Conservation (phyloP, 2,329 filamentous ascomycete genomes). For the Penicillium sp. region DNA sequence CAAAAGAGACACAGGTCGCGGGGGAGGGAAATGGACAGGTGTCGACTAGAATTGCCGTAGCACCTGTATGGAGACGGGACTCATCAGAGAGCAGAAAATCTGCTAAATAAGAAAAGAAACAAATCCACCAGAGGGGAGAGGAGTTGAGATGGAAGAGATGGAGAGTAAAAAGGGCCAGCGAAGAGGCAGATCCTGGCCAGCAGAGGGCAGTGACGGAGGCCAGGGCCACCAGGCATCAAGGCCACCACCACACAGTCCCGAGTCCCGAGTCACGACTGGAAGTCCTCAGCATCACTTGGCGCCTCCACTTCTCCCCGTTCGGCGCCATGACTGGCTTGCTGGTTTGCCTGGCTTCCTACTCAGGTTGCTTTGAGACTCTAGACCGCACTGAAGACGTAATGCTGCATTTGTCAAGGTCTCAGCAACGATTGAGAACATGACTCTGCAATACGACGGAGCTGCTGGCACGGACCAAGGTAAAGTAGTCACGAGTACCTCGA, state of each 20-base stretch:
- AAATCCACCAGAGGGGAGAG: too few relatives aligned
- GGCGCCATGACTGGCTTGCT: too few relatives aligned
- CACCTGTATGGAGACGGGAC: constrained; percentile 34
- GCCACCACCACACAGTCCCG: neutral
- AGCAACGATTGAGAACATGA: too few relatives aligned
- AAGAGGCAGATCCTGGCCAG: constrained; percentile 7
- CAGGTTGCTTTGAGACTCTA: too few relatives aligned
- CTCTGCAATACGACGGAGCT: too few relatives aligned
- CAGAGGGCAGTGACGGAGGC: constrained; percentile 3
- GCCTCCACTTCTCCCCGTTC: neutral
- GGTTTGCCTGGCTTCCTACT: too few relatives aligned
- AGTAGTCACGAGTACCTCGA: too few relatives aligned
- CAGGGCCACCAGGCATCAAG: neutral
- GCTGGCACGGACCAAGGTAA: too few relatives aligned
- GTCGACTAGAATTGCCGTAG: constrained; percentile 38
- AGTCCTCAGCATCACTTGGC: neutral
- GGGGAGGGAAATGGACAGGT: constrained; percentile 24
- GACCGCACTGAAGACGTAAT: too few relatives aligned
- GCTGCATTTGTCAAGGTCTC: too few relatives aligned
- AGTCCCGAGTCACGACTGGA: neutral
- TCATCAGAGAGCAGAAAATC: constrained; percentile 37
- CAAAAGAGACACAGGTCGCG: constrained; percentile 9
- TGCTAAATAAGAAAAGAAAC: constrained; percentile 16
- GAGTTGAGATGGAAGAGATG: constrained; percentile 4
- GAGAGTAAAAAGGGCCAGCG: constrained; percentile 7